A percentile compares a stretch with the other conserved stretches of the same genome.
phyloP scores from a whole-genome alignment of 176 grass and related monocot species.

The Aegilops speltoides region DNA sequence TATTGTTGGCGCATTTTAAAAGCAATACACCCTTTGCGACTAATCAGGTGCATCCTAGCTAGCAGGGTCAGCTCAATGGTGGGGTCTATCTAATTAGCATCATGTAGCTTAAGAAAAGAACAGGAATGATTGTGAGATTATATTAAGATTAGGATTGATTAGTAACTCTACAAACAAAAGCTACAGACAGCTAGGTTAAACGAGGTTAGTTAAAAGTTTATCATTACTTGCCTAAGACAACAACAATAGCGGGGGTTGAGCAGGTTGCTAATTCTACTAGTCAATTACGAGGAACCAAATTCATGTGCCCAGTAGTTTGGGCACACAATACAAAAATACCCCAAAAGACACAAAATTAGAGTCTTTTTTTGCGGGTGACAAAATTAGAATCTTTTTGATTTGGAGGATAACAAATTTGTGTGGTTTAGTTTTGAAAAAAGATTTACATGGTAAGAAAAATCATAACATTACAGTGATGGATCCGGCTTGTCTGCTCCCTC shows the following conservation, averaged over 20 bases:
- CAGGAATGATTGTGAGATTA: not conserved
- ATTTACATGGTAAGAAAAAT: no score
- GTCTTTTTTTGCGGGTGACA: no score
- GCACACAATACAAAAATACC: no score
- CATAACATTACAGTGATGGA: no score
- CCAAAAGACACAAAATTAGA: no score
- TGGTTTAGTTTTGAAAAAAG: no score
- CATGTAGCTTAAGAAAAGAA: not conserved
- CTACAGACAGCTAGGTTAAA: not conserved
- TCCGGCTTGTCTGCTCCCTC: no score
- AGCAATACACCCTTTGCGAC: not conserved
- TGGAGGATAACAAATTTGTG: no score
- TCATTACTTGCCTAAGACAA: not conserved
- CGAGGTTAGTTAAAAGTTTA: not conserved
- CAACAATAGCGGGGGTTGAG: not conserved
- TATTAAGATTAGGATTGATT: not conserved
- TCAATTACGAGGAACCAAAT: no score
- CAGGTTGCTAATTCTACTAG: not conserved
- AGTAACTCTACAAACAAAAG: not conserved
- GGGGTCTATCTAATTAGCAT: not conserved
- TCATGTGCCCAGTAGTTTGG: no score
- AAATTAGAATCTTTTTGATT: no score
- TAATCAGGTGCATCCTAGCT: not conserved
- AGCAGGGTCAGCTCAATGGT: not conserved
- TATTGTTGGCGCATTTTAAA: not conserved